These are phyloP conservation scores for Puccinia polysora DNA, from an alignment of 1,284 basidiomycete genomes.

Conservation along the genomic window DNA sequence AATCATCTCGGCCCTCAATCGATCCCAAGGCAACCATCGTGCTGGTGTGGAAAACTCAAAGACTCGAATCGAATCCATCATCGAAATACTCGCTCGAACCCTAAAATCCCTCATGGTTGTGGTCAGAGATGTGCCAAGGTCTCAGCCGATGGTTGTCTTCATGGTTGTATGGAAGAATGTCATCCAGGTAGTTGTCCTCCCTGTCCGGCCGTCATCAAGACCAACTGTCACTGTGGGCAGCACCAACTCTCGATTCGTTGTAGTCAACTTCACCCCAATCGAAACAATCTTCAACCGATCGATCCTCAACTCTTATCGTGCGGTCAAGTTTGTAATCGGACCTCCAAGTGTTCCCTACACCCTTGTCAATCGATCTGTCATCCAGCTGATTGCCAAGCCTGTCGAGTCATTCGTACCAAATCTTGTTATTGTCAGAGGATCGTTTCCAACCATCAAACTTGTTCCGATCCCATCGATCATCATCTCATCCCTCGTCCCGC, in stretches of 20 bases:
- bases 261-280: conserved; percentile 35
- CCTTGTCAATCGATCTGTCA: conserved; percentile 32
- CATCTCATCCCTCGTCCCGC: neutral
- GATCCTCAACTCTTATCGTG: conserved; percentile 27
- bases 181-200: conserved; percentile 39
- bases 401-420: conserved; percentile 16
- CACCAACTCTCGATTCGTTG: conserved; percentile 25
- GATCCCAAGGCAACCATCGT: conserved; percentile 14
- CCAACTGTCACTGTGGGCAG: conserved; percentile 25
- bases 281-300: neutral
- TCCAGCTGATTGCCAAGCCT: conserved; percentile 24
- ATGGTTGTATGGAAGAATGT: conserved; percentile 24
- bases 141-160: conserved; percentile 25
- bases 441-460: conserved; percentile 15
- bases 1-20: conserved; percentile 26
- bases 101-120: conserved; percentile 41
- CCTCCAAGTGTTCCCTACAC: conserved; percentile 22
- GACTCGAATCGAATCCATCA: conserved; percentile 1
- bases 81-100: neutral
- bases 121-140: conserved; percentile 27
- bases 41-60: conserved; percentile 40
- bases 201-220: conserved; percentile 34
- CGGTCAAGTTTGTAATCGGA: conserved; percentile 14
- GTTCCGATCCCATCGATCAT: conserved; percentile 4
- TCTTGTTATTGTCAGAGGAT: conserved; percentile 26